Percentiles rank a stretch among this genome's conserved stretches.
Conservation (phyloP, 1,284 basidiomycete species). For the Caloboletus firmus region DNA sequence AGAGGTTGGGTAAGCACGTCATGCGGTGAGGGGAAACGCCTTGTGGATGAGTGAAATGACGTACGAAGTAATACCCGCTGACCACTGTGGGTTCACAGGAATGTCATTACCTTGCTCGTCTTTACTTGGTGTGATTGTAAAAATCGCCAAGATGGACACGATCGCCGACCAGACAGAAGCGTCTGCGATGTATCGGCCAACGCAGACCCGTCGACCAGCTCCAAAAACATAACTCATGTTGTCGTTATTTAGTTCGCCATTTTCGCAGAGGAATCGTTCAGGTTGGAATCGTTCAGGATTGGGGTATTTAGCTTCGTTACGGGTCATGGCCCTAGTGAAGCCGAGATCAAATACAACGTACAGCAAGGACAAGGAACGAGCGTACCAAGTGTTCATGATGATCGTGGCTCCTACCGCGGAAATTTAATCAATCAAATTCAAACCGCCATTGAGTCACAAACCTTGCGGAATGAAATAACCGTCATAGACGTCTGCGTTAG, state of each 20-base stretch:
- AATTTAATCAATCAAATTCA: background rate
- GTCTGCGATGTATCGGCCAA: conserved; percentile 35
- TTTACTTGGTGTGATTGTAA: conserved; percentile 28
- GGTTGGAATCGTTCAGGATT: conserved; percentile 30
- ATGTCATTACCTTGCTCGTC: conserved; percentile 32
- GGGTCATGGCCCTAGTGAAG: conserved; percentile 28
- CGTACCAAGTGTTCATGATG: conserved; percentile 31
- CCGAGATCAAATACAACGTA: background rate
- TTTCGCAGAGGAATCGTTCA: conserved; percentile 27
- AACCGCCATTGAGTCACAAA: conserved; percentile 4
- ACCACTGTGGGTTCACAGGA: conserved; percentile 26
- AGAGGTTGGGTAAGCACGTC: background rate
- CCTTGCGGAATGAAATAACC: conserved; percentile 36
- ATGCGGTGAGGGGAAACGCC: no score
- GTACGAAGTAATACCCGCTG: conserved; percentile 31
- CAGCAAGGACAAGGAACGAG: background rate
- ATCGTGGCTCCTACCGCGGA: conserved; percentile 26
- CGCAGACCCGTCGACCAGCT: conserved; percentile 33
- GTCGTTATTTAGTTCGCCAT: conserved; percentile 25
- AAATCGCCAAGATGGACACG: conserved; percentile 32
- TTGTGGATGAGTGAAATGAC: background rate
- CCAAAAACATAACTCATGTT: conserved; percentile 24
- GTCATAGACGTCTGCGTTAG: conserved; percentile 25
- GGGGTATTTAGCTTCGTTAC: conserved; percentile 31
- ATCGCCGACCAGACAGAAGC: conserved; percentile 36